A percentile compares a stretch with the other conserved stretches of the same genome.
Evolutionary conservation across 768 basidiomycete species (phyloP).

Genomic region (Tricholoma furcatifolium): DNA sequence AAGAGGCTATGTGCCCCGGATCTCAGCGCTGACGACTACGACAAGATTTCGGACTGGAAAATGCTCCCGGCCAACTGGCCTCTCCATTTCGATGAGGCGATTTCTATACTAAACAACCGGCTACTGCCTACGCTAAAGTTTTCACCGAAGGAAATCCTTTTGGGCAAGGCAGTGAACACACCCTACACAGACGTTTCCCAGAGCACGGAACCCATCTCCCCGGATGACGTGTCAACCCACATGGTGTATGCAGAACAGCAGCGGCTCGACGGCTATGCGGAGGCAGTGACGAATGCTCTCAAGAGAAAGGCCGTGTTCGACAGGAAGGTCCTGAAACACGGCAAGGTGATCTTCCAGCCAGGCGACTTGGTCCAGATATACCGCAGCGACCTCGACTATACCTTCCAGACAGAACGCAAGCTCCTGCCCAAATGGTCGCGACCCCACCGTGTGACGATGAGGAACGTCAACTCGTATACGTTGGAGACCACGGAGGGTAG

Average conservation of each 20-base stretch:
- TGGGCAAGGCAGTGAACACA: constrained; percentile 30
- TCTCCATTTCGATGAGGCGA: constrained; percentile 27
- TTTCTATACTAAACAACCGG: constrained; percentile 18
- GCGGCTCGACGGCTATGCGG: no score
- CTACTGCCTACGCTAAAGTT: constrained; percentile 28
- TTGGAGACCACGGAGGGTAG: no score
- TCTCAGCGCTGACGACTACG: constrained; percentile 16
- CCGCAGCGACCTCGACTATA: no score
- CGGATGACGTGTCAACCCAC: constrained; percentile 20
- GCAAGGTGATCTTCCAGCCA: neutral
- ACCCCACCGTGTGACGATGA: no score
- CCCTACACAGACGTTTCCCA: constrained; percentile 7
- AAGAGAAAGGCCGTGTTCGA: constrained; percentile 28
- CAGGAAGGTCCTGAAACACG: constrained; percentile 12
- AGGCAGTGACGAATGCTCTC: constrained; percentile 23
- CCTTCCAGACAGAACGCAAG: no score
- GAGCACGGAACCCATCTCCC: neutral
- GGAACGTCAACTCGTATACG: no score
- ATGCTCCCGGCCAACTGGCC: constrained; percentile 29
- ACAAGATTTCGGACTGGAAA: constrained; percentile 14
- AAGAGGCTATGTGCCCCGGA: constrained; percentile 30
- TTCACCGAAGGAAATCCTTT: constrained; percentile 31
- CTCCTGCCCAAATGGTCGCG: no score
- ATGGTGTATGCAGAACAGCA: constrained; percentile 24
- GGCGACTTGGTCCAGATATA: no score